Conservation (phyloP, 495 filamentous ascomycete species). For the Paragyromitra xinjiangensis region DNA sequence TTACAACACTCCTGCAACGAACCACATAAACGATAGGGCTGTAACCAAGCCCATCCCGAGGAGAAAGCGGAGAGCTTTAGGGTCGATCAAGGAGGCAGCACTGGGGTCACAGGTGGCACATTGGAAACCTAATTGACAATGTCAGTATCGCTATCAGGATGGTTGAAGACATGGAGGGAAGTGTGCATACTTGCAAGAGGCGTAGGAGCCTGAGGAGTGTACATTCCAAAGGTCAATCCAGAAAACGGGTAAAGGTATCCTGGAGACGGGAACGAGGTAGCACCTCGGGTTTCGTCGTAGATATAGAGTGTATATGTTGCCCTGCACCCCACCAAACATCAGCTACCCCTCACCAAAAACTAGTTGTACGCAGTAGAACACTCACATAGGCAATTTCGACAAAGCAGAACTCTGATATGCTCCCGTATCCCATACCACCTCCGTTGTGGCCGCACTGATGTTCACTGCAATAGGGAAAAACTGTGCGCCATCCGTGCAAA, state of each 20-base stretch:
- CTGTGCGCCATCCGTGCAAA: constrained; percentile 71
- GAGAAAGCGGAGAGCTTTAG: constrained; percentile 74
- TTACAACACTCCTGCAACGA: constrained; percentile 67
- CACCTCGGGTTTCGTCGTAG: constrained; percentile 72
- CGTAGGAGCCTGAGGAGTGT: constrained; percentile 72
- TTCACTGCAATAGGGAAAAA: constrained; percentile 76
- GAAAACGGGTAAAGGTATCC: constrained; percentile 76
- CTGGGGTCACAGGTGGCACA: constrained; percentile 59
- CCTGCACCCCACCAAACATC: constrained; percentile 29
- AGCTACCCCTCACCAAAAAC: constrained; percentile 56
- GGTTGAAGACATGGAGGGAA: not conserved
- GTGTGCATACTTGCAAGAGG: constrained; percentile 69
- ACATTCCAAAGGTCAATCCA: constrained; percentile 81
- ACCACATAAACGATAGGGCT: constrained; percentile 87
- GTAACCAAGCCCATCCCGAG: constrained; percentile 79
- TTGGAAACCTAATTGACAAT: constrained; percentile 47
- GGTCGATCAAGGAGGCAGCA: constrained; percentile 66
- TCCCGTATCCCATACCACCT: constrained; percentile 79
- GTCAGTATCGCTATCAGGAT: constrained; percentile 19
- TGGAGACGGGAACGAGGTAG: constrained; percentile 70
- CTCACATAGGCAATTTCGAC: constrained; percentile 54
- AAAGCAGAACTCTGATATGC: constrained; percentile 71
- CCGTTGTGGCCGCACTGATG: constrained; percentile 67
- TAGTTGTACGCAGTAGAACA: constrained; percentile 64
- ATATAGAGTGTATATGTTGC: constrained; percentile 87